phyloP scores from a whole-genome alignment of 192 early-diverging fungal species.

The Backusella morwellensis region DNA sequence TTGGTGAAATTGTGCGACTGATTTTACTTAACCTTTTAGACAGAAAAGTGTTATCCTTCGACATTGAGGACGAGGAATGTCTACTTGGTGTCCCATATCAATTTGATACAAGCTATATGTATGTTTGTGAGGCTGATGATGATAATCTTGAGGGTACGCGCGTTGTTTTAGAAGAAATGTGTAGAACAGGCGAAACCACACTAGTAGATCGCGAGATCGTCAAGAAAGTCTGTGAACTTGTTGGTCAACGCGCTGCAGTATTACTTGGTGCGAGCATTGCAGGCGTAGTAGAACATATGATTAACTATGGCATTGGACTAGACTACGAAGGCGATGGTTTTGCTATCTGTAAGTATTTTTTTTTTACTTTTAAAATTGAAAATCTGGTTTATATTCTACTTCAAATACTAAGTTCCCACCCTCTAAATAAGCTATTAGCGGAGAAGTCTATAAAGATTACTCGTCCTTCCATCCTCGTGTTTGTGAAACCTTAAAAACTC shows the following conservation, averaged over 20 bases:
- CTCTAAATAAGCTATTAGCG: slow-evolving; percentile 31
- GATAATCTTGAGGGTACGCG: slow-evolving; percentile 59
- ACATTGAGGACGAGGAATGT: slow-evolving; percentile 31
- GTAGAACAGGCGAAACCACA: slow-evolving; percentile 61
- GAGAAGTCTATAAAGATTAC: slow-evolving; percentile 40
- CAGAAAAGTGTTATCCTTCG: slow-evolving; percentile 60
- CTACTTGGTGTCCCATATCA: slow-evolving; percentile 62
- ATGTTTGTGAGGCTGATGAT: slow-evolving; percentile 69
- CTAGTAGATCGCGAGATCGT: slow-evolving; percentile 78
- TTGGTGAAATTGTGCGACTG: slow-evolving; percentile 83
- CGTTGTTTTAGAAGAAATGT: slow-evolving; percentile 69
- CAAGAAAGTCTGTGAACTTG: slow-evolving; percentile 72
- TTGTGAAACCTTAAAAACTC: slow-evolving; percentile 33
- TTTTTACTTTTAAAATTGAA: neutral
- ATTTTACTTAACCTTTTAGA: slow-evolving; percentile 76
- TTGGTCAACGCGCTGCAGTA: slow-evolving; percentile 69
- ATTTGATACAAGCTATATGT: slow-evolving; percentile 77
- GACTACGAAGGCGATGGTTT: slow-evolving; percentile 24
- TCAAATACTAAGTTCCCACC: neutral
- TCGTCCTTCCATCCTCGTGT: slow-evolving; percentile 40
- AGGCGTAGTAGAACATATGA: slow-evolving; percentile 44
- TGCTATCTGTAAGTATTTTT: slow-evolving; percentile 35
- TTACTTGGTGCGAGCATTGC: slow-evolving; percentile 63
- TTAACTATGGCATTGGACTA: slow-evolving; percentile 28
- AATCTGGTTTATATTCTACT: neutral